Conservation (phyloP, 805 yeast genomes). For the Cephaloascus fragrans region DNA sequence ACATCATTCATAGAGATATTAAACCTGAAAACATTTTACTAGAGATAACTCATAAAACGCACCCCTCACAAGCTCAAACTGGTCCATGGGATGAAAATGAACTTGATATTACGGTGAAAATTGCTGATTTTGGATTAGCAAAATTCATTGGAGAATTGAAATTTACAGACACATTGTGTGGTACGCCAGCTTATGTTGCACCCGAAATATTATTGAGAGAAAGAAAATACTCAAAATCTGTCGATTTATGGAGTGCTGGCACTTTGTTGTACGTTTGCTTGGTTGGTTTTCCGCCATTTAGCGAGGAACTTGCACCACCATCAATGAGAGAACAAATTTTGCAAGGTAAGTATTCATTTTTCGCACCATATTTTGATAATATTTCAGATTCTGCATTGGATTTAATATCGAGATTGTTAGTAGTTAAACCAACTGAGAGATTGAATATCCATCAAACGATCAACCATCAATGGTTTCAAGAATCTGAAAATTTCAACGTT, state of each 20-base stretch:
- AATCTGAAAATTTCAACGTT: constrained; percentile 3
- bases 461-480: constrained; percentile 35
- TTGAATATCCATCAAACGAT: constrained; percentile 26
- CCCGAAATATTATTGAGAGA: constrained; percentile 61
- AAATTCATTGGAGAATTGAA: constrained; percentile 61
- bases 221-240: constrained; percentile 56
- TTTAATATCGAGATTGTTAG: constrained; percentile 50
- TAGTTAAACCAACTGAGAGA: constrained; percentile 39
- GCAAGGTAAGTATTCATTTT: constrained; percentile 60
- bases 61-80: constrained; percentile 17
- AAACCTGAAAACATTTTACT: constrained; percentile 34
- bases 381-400: constrained; percentile 59
- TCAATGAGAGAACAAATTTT: constrained; percentile 67
- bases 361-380: constrained; percentile 72
- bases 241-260: constrained; percentile 79
- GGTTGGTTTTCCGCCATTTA: constrained; percentile 81
- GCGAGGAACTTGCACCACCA: constrained; percentile 77
- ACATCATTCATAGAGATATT: constrained; percentile 34
- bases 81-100: constrained; percentile 58
- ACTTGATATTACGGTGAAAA: constrained; percentile 55
- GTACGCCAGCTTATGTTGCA: constrained; percentile 83
- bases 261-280: constrained; percentile 69
- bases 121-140: constrained; percentile 76
- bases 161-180: constrained; percentile 73
- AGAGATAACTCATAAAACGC: constrained; percentile 31